Base-by-base conservation (phyloP, 306 rosid genomes). In the Benincasa hispida region DNA sequence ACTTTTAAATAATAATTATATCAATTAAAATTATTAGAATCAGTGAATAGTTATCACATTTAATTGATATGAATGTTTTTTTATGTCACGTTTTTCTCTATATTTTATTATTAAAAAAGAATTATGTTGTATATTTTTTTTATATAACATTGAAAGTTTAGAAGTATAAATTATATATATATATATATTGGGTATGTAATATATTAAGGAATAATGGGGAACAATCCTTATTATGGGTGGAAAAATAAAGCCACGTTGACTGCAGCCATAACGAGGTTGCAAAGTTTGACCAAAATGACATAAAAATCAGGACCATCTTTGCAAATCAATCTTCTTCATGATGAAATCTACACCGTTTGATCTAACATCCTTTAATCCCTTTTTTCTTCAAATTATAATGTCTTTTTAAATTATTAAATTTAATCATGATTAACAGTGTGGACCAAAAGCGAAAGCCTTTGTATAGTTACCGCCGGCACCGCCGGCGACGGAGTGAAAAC, bases 201-300 rank as follows among this genome's bases (percentile, higher is more conserved):
- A 32, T 15, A 34, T 18, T 2, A 18, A 19, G 3, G 8, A 19
- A 65, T n/a, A 35, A 24, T 24, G 63, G 9, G 66, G 66, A 63
- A 63, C 14, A 61, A 59, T 59, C 19, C 12, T 61, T 61, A 30
- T 30, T 17, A 15, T 7, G 74, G 13, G 35, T 12, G 74, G 39
- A 70, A 70, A 47, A 72, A 47, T 13, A 70, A 56, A 78, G 85
- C 72, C 82, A 79, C 74, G 56, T 77, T 87, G 92, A 86, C 89
- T 85, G 89, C 98, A 88, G 83, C 72, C 54, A 79, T 61, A 79
- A 65, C 98, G 93, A 92, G 92, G 91, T 73, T 4, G 56, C 60
- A 65, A 81, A 81, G 77, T 88, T 87, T 87, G 87, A 87, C 92
- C 86, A 80, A 39, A 63, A 76, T 77, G 81, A 82, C 78, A 76